Conservation (phyloP, 352 stramenopile species). For the Pythium dissotocum region DNA sequence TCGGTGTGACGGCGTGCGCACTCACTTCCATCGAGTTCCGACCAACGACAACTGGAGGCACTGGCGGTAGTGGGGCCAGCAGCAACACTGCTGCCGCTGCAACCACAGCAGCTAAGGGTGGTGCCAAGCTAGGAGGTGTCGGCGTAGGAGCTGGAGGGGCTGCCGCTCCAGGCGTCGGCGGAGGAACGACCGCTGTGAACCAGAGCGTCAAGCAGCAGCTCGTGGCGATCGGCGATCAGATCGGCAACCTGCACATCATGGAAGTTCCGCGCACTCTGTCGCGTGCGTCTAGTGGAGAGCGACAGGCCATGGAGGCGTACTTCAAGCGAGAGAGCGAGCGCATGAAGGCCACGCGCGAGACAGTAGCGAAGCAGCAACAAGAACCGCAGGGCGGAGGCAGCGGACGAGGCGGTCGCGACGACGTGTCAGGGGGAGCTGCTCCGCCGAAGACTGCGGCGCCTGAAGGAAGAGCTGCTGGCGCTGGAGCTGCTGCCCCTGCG, state of each 20-base stretch:
- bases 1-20: constrained; percentile 81
- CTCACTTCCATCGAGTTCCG: constrained; percentile 89
- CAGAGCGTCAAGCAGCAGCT: constrained; percentile 85
- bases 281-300: constrained; percentile 80
- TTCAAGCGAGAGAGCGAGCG: constrained; percentile 90
- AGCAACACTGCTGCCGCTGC: constrained; percentile 12
- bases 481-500: neutral
- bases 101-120: neutral
- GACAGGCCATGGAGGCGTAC: constrained; percentile 81
- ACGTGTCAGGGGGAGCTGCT: constrained; percentile 1
- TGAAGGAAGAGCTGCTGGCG: neutral
- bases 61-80: constrained; percentile 6
- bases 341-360: constrained; percentile 46
- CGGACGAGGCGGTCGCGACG: constrained; percentile 12
- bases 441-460: constrained; percentile 28
- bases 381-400: constrained; percentile 7
- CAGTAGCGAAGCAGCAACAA: constrained; percentile 19
- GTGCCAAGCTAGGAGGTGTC: neutral
- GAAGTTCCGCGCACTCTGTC: constrained; percentile 90
- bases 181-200: constrained; percentile 17
- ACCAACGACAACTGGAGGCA: constrained; percentile 24
- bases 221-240: constrained; percentile 89
- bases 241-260: constrained; percentile 92
- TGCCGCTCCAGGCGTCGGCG: neutral
- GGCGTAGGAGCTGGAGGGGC: neutral